Evolutionary conservation across 441 rosid species (phyloP), one percentile per base, ranked within the genome.

Genomic region (Monsonia emarginata): DNA sequence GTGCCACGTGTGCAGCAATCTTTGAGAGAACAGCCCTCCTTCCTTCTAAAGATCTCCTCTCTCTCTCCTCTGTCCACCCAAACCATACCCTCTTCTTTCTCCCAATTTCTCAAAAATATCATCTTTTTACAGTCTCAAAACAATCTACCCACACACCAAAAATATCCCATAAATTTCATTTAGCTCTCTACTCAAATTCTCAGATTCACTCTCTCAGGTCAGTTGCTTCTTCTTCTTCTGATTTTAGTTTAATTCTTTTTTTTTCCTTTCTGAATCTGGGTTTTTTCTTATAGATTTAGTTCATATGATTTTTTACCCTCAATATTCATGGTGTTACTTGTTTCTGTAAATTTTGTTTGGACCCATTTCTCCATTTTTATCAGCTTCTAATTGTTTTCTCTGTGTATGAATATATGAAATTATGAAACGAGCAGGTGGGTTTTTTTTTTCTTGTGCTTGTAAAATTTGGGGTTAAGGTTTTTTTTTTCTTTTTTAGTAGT

Each of bases 1-100:
- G 71, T 71, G 98, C 85, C 98, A 92, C 91, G 91, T 88, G 61
- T 22, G 74, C 85, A 70, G 42, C 72, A 70, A 83, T 78, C 80
- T 77, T n/a, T 36, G 58, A 74, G 70, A 68, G 63, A 76, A 80
- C 31, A 34, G 42, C 67, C 25, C 52, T 21, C 67, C 75, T 78
- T 70, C 81, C 84, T 59, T 75, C 69, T 76, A 89, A 92, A 92
- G 91, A 88, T 86, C 76, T 78, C 63, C 56, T 68, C 72, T 59
- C 60, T 69, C 72, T 22, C 67, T 48, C 48, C 48, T 58, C 63
- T 46, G 24, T 63, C 69, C 26, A 8, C 63, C 60, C 52, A 75
- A 65, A 64, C 65, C 18, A 16, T 34, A 30, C 21, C 42, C 42
- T 31, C 65, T 21, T 28, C 1, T 30, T 9, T 54, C n/a, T 24